A percentile compares a stretch with the other conserved stretches of the same genome.
These are phyloP conservation scores for Neckera pumila DNA, from an alignment of 225 moss, liverwort and hornwort genomes.

Conservation along the genomic window DNA sequence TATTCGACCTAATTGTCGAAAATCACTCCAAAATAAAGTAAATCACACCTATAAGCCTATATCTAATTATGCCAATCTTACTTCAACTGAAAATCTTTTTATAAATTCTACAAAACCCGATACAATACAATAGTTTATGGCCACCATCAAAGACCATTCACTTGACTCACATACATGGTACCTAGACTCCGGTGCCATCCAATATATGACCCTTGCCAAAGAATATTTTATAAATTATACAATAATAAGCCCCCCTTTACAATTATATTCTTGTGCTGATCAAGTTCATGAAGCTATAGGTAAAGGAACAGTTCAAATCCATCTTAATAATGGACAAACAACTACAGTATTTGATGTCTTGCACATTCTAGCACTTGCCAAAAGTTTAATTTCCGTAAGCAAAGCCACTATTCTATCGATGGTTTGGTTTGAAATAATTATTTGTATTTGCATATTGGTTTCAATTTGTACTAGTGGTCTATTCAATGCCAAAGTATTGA, in stretches of 20 bases:
- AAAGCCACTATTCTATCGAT: too few relatives aligned
- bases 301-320: neutral
- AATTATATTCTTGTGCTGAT: neutral
- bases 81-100: neutral
- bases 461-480: too few relatives aligned
- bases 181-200: neutral
- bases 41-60: neutral
- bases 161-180: neutral
- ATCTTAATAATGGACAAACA: neutral
- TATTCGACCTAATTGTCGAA: neutral
- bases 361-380: neutral
- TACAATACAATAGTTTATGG: neutral
- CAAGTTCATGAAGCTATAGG: neutral
- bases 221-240: neutral
- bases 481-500: neutral
- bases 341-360: neutral
- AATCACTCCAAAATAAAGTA: fast-evolving
- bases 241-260: neutral
- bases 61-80: neutral
- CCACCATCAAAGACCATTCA: neutral
- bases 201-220: neutral
- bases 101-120: neutral
- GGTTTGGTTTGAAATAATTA: too few relatives aligned
- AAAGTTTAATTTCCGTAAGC: neutral
- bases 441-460: too few relatives aligned